Conservation (phyloP, 179 eudicot genomes). For the Spinacia oleracea region DNA sequence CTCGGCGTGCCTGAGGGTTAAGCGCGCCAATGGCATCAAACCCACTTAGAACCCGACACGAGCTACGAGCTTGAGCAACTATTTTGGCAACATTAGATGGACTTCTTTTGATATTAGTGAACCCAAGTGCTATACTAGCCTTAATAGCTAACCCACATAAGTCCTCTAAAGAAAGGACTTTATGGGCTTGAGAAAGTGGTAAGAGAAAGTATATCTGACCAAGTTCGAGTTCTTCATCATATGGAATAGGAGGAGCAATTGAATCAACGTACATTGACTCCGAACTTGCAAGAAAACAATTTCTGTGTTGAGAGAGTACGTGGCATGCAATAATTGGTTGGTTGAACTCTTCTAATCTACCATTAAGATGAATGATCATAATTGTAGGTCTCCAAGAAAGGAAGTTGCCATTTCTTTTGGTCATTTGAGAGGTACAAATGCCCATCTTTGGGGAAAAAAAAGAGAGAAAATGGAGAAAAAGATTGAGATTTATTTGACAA, state of each 20-base stretch:
- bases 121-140: constrained; percentile 41
- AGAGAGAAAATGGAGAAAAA: not conserved
- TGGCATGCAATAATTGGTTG: constrained; percentile 30
- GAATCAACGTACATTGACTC: constrained; percentile 43
- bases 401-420: constrained; percentile 29
- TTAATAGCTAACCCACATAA: constrained; percentile 42
- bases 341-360: constrained; percentile 32
- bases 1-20: constrained; percentile 29
- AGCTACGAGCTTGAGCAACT: constrained; percentile 35
- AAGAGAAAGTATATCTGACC: constrained; percentile 45
- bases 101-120: constrained; percentile 32
- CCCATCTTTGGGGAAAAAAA: constrained; percentile 24
- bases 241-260: constrained; percentile 20
- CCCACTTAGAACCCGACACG: constrained; percentile 29
- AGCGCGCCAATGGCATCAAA: constrained; percentile 24
- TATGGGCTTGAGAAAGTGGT: constrained; percentile 30
- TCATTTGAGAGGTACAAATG: constrained; percentile 38
- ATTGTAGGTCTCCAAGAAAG: constrained; percentile 24
- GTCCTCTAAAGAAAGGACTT: constrained; percentile 32
- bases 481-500: not conserved
- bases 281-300: constrained; percentile 29
- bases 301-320: constrained; percentile 18
- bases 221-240: constrained; percentile 36
- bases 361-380: constrained; percentile 36
- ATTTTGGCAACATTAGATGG: constrained; percentile 29